Evolutionary conservation across 1,139 yeast species (phyloP).

Genomic region (Kodamaea derodonti): DNA sequence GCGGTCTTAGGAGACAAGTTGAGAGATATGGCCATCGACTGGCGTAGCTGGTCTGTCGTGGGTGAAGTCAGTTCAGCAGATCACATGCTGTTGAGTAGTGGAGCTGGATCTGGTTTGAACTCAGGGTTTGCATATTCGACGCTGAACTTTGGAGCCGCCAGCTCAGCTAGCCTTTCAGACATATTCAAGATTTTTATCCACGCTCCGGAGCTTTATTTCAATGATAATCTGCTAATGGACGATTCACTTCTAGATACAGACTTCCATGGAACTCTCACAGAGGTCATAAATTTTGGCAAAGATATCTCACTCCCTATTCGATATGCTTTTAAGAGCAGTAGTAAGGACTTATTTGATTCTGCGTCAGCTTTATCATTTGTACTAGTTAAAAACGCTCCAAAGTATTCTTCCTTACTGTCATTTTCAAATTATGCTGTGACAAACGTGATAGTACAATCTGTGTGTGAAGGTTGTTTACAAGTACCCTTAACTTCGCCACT

Average conservation of each 20-base stretch:
- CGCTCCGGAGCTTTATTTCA: slow-evolving; percentile 35
- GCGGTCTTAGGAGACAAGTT: neutral
- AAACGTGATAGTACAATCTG: slow-evolving; percentile 30
- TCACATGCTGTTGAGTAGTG: neutral
- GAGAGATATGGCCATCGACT: neutral
- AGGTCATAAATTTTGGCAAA: slow-evolving; percentile 24
- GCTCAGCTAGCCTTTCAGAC: slow-evolving; percentile 25
- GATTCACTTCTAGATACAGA: slow-evolving; percentile 24
- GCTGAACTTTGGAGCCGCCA: neutral
- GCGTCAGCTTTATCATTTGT: slow-evolving; percentile 34
- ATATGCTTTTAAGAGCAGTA: slow-evolving; percentile 26
- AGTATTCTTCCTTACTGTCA: slow-evolving; percentile 20
- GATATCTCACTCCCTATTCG: slow-evolving; percentile 31
- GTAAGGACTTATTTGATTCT: slow-evolving; percentile 26
- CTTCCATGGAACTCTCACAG: slow-evolving; percentile 29
- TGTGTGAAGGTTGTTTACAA: slow-evolving; percentile 36
- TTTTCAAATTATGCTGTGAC: slow-evolving; percentile 29
- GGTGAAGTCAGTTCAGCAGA: neutral
- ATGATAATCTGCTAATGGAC: slow-evolving; percentile 24
- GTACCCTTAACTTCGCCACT: slow-evolving; percentile 34
- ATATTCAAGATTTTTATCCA: slow-evolving; percentile 33
- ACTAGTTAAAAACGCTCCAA: slow-evolving; percentile 21
- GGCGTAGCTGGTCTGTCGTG: neutral
- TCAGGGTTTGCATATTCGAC: neutral
- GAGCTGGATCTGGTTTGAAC: neutral